Base-by-base conservation (phyloP, 2,329 filamentous ascomycete genomes). In the Clarireedia homoeocarpa region DNA sequence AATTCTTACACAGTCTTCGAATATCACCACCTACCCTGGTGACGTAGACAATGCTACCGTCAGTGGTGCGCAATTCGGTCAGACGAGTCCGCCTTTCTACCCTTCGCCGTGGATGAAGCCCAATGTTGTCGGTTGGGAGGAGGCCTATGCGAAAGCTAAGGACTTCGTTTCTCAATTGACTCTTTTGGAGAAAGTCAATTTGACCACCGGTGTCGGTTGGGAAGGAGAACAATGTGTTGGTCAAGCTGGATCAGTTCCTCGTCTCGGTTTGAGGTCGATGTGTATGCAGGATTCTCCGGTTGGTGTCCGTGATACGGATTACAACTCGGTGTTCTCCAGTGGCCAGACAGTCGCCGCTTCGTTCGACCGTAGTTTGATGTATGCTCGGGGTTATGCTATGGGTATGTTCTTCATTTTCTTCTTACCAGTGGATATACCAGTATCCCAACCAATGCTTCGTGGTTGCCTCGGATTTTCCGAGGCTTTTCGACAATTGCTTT, bases 141-240 rank as follows among this genome's bases (percentile, higher is more conserved):
- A 81, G 23, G 88, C 86, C 62, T 92, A 91, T 67, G 72, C 72
- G 48, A 89, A 87, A 64, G 88, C 88, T 0, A 78, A 82, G 58
- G 72, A 75, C 3, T 71, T 91, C 27, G 88, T 92, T 12, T 80
- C 82, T 52, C 79, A 82, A 51, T 87, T 92, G 83, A 91, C 87
- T 0, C 71, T 92, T 53, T 84, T 86, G 3, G 88, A 92, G 69
- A 92, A 92, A 72, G 90, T 97, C 71, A 97, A 97, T 71, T 71
- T 99, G 61, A 97, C 92, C 2, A 96, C 91, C 0, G 92, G 92
- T 70, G 84, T 85, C 27, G 65, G 63, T 38, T 62, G 61, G 59
- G 36, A 62, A 48, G 59, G 59, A n/a, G 63, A 66, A 48, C 63
- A 65, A 53, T 69, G 66, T 56, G 65, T 69, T 15, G 68, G 68